Base-by-base conservation (phyloP, 352 stramenopile genomes). In the Phytophthora tubulina region DNA sequence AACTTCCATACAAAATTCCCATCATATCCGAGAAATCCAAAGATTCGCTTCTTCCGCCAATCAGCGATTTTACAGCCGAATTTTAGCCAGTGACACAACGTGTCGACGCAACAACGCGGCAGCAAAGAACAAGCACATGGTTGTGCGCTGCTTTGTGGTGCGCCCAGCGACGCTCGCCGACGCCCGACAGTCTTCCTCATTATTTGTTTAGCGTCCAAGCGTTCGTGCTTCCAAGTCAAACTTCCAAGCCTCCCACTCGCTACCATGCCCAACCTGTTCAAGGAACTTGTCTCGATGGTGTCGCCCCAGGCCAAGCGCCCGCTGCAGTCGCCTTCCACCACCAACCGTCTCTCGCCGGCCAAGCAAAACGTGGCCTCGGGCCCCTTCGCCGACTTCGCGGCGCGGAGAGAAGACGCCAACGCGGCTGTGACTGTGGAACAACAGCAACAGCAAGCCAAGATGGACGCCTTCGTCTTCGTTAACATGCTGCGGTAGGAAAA, bases 391-490 rank as follows among this genome's bases (percentile, higher is more conserved):
- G 72, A 79, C 41, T 53, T 80, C 32, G 45, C 63, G 15, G 64
- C 46, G 39, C 60, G 67, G 53, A 73, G 58, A 63, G 62, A 73
- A 35, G 53, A 70, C 44, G 60, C 68, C 15, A 46, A 45, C 36
- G 67, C 32, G 33, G 6, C 4, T 15, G 72, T 75, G 49, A 73
- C 67, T 15, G 39, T 38, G 35, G 62, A 76, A 55, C 76, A 84
- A 51, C 61, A 80, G 44, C 63, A 64, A 48, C 56, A 83, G 21
- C 72, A 80, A 57, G 70, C 78, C 50, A 84, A 80, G 54, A 76
- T 86, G 45, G 80, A 88, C 65, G 62, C 73, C 38, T 85, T 81
- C 70, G 73, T 85, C 45, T 82, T 83, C 55, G 73, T 78, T 27
- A 73, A 75, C 42, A 73, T 85, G 75, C 53, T 88, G 72, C 75